phyloP scores from a whole-genome alignment of 1,284 basidiomycete species.

The Lentinus polychrous region DNA sequence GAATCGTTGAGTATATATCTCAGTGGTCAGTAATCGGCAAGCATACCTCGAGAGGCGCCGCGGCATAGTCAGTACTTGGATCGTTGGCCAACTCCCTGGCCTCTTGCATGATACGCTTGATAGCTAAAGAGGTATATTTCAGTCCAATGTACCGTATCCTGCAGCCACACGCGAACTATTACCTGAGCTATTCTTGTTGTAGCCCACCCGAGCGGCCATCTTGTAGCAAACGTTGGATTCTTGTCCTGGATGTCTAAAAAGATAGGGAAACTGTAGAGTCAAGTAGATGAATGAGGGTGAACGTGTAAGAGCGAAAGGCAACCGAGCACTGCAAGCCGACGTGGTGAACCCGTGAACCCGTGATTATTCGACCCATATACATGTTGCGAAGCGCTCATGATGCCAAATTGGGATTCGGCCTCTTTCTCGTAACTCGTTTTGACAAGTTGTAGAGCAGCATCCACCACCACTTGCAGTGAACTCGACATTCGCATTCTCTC shows the following conservation, averaged over 20 bases:
- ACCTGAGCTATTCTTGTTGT: constrained; percentile 87
- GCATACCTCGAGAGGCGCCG: constrained; percentile 82
- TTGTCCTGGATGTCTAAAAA: constrained; percentile 4
- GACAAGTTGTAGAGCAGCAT: too few relatives aligned
- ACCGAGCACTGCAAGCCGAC: neutral
- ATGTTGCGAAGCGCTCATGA: too few relatives aligned
- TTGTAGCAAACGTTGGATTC: constrained; percentile 4
- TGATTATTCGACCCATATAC: neutral
- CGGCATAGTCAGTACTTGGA: constrained; percentile 76
- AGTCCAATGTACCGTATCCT: neutral
- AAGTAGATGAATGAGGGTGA: neutral
- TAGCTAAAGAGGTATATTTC: constrained; percentile 39
- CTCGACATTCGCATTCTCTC: neutral
- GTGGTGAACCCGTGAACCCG: neutral
- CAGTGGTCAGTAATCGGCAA: constrained; percentile 6
- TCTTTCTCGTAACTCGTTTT: neutral
- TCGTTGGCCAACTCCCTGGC: constrained; percentile 83
- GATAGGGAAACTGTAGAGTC: constrained; percentile 6
- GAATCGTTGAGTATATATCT: constrained; percentile 9
- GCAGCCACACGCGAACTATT: constrained; percentile 12
- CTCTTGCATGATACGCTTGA: constrained; percentile 96
- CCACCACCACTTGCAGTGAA: neutral
- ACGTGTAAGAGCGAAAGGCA: neutral
- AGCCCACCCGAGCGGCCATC: constrained; percentile 29
- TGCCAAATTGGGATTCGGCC: neutral